A percentile compares a stretch with the other conserved stretches of the same genome.
These are phyloP conservation scores for Angophora floribunda DNA, from an alignment of 345 rosid genomes.

Conservation along the genomic window DNA sequence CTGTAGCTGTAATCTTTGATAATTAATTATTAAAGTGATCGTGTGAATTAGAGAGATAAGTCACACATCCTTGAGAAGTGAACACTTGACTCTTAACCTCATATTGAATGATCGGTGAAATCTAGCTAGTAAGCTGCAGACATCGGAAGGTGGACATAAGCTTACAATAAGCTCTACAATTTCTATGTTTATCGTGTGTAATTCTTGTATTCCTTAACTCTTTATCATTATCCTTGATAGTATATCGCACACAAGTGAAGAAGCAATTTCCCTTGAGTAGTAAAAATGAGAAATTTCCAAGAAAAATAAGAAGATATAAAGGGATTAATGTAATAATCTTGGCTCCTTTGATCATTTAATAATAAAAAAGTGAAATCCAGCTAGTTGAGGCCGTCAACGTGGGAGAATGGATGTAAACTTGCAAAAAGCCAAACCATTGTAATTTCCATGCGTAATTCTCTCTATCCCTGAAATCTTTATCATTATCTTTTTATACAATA, in stretches of 20 bases:
- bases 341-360: not conserved
- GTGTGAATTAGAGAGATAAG: not conserved
- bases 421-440: too few species aligned
- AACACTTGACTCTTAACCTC: not conserved
- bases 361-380: too few species aligned
- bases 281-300: not conserved
- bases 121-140: fast-evolving
- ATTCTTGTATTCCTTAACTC: not conserved
- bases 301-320: too few species aligned
- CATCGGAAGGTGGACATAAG: fast-evolving
- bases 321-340: not conserved
- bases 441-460: too few species aligned
- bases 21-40: not conserved
- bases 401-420: too few species aligned
- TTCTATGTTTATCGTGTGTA: fast-evolving
- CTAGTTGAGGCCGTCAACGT: too few species aligned
- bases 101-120: not conserved
- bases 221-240: not conserved
- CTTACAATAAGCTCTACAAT: fast-evolving
- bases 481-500: too few species aligned
- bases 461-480: too few species aligned
- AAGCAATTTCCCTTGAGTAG: not conserved
- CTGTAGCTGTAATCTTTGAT: not conserved
- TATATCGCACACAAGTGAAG: not conserved
- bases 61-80: not conserved